phyloP scores from a whole-genome alignment of 495 filamentous ascomycete species.

The Neurospora sp. region DNA sequence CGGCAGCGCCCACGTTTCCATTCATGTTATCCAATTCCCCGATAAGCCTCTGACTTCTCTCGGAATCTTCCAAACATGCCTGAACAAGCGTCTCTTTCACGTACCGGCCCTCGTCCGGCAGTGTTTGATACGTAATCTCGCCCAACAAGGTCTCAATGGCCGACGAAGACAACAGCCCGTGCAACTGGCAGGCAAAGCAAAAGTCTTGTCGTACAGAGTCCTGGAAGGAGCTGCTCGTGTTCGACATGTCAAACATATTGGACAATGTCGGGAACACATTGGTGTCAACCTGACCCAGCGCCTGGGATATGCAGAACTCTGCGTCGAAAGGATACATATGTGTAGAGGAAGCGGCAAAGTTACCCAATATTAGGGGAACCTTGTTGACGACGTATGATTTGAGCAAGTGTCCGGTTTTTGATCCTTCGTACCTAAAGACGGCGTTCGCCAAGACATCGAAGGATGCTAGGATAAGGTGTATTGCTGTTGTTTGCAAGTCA shows the following conservation, averaged over 20 bases:
- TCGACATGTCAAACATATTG: constrained; percentile 65
- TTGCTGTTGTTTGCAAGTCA: constrained; percentile 61
- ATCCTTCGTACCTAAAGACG: constrained; percentile 66
- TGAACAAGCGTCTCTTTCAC: constrained; percentile 64
- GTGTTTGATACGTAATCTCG: constrained; percentile 72
- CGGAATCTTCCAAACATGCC: constrained; percentile 61
- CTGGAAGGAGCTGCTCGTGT: constrained; percentile 58
- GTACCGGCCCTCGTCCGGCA: constrained; percentile 67
- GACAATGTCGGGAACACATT: constrained; percentile 74
- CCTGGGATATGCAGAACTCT: constrained; percentile 72
- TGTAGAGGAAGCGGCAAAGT: constrained; percentile 39
- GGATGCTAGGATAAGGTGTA: constrained; percentile 74
- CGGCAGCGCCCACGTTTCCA: constrained; percentile 86
- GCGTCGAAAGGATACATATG: constrained; percentile 53
- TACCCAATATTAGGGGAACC: constrained; percentile 65
- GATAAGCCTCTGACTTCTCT: constrained; percentile 63
- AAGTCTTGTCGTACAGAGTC: constrained; percentile 86
- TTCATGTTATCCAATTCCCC: constrained; percentile 82
- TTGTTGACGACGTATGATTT: constrained; percentile 93
- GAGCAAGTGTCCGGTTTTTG: constrained; percentile 62
- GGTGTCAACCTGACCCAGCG: constrained; percentile 63
- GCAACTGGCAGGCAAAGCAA: constrained; percentile 80
- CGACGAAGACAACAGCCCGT: constrained; percentile 65
- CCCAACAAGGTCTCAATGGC: constrained; percentile 75
- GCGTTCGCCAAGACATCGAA: constrained; percentile 87